Evolutionary conservation across 306 rosid genomes (phyloP).

Genomic region (Senna siamea): DNA sequence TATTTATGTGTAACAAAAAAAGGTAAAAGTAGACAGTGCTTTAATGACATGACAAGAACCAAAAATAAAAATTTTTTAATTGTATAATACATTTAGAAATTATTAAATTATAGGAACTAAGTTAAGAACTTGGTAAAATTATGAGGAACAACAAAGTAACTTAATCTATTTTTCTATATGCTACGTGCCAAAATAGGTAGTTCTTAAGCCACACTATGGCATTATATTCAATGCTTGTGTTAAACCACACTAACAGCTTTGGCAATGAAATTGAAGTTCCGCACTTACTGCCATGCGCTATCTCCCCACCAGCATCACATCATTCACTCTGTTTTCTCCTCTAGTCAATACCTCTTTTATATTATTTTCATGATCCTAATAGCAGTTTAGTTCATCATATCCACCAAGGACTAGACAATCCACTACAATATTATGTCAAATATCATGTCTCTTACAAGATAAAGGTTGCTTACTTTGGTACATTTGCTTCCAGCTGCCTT

Average conservation of each 20-base stretch:
- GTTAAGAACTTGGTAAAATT: too few relatives aligned
- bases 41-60: too few relatives aligned
- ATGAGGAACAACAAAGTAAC: too few relatives aligned
- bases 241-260: neutral
- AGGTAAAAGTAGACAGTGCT: too few relatives aligned
- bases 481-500: slow-evolving; percentile 60
- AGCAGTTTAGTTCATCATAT: slow-evolving; percentile 33
- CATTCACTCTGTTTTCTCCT: slow-evolving; percentile 31
- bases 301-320: slow-evolving; percentile 4
- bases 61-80: too few relatives aligned
- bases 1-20: too few relatives aligned
- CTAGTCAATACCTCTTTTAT: slow-evolving; percentile 40
- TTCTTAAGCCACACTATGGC: too few relatives aligned
- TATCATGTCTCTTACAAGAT: slow-evolving; percentile 34
- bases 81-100: too few relatives aligned
- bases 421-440: slow-evolving; percentile 32
- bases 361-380: slow-evolving; percentile 28
- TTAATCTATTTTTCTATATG: too few relatives aligned
- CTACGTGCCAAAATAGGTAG: too few relatives aligned
- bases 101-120: too few relatives aligned
- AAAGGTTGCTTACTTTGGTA: slow-evolving; percentile 64
- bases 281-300: neutral
- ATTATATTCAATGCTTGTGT: too few relatives aligned
- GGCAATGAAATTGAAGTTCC: slow-evolving; percentile 1
- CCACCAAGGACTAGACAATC: neutral